Base-by-base conservation (phyloP, 192 early-diverging fungal genomes). In the Chytriomyces sp. region DNA sequence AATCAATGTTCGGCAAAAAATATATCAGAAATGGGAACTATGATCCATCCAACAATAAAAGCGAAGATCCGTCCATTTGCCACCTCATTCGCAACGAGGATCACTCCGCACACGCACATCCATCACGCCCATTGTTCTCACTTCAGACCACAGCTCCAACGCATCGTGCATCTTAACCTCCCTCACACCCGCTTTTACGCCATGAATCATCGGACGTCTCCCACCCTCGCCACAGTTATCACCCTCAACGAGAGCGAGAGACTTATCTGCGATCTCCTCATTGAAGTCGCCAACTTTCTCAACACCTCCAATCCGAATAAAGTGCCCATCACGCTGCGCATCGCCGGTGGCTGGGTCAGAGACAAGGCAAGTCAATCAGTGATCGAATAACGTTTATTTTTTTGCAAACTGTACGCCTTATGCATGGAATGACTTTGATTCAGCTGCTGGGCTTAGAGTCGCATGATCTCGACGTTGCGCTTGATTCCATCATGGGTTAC, bases 341-440 rank as follows among this genome's bases (percentile, higher is more conserved):
- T 99, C 53, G 96, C 96, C 35, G 98, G 98, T 61, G 98, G 98
- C 10, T 99, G 97, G 98, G 98, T 99, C 53, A 89, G 98, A 68
- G 98, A 99, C 82, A 99, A 99, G 85, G 92, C 93, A 16, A 20
- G 11, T 10, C 5, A 26, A 8, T 44, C 13, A 64, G 26, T 26
- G n/a, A 16, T 64, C 23, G 18, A 23, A 64, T 26, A 35, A 13
- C 26, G n/a, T 64, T 16, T 64, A 11, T 26, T 26, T 28, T 16
- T 28, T 28, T 1, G 24, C 26, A 23, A 26, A 13, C 63, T 28
- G 35, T 26, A 13, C 16, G 62, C 26, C 16, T 16, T 11, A 64
- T 28, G 35, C 26, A 23, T 64, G 24, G 63, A 23, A 23, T 64
- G 24, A 13, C 16, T 35, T 35, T 35, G 50, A 16, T 20, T 3